phyloP scores from a whole-genome alignment of 2,329 filamentous ascomycete genomes.

The Paraphaeosphaeria sporulosa region DNA sequence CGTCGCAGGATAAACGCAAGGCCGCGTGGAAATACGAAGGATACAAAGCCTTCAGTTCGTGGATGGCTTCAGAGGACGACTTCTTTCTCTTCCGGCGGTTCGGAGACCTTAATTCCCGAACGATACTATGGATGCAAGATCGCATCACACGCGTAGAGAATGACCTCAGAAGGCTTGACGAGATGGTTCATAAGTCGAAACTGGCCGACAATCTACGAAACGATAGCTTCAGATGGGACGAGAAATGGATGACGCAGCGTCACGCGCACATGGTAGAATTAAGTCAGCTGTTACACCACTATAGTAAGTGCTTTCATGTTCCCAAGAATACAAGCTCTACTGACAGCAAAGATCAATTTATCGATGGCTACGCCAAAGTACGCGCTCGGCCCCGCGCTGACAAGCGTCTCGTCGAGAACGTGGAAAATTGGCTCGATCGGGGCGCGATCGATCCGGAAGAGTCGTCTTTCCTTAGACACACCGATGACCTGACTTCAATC shows the following conservation, averaged over 20 bases:
- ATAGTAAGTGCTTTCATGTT: slow-evolving; percentile 19
- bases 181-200: slow-evolving; percentile 5
- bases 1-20: background rate
- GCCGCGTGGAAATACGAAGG: slow-evolving; percentile 35
- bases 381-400: slow-evolving; percentile 21
- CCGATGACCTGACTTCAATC: slow-evolving; percentile 30
- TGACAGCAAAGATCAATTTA: slow-evolving; percentile 24
- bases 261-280: slow-evolving; percentile 26
- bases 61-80: slow-evolving; percentile 41
- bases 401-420: slow-evolving; percentile 22
- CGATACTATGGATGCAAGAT: slow-evolving; percentile 36
- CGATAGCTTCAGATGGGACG: slow-evolving; percentile 26
- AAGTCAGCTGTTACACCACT: slow-evolving; percentile 21
- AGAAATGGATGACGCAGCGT: slow-evolving; percentile 14
- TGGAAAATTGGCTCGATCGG: slow-evolving; percentile 21
- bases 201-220: slow-evolving; percentile 14
- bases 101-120: slow-evolving; percentile 30
- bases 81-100: slow-evolving; percentile 41
- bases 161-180: slow-evolving; percentile 20
- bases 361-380: slow-evolving; percentile 28
- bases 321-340: background rate
- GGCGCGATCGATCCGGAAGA: slow-evolving; percentile 22
- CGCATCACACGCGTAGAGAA: slow-evolving; percentile 25
- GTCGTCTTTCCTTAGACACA: slow-evolving; percentile 17
- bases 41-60: slow-evolving; percentile 34